These are phyloP conservation scores for Fragaria nilgerrensis DNA, from an alignment of 306 rosid genomes.

Conservation along the genomic window DNA sequence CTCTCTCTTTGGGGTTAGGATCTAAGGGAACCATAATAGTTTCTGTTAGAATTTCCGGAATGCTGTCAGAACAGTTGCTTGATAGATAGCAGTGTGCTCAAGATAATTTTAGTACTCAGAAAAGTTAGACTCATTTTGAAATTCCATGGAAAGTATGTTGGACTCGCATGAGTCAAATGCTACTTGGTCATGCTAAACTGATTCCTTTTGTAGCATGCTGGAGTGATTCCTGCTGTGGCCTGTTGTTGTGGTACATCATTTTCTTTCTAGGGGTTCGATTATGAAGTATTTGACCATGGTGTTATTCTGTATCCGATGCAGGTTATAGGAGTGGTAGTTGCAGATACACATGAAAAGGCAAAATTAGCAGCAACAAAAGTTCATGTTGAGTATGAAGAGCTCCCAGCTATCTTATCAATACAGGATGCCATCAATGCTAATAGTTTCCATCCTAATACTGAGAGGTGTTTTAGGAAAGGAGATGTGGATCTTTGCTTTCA, in stretches of 20 bases:
- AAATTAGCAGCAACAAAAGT: conserved; percentile 73
- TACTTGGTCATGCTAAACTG: neutral
- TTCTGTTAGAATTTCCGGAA: neutral
- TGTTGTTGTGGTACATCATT: neutral
- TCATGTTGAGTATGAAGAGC: conserved; percentile 72
- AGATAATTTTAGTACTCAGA: neutral
- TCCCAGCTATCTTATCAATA: conserved; percentile 77
- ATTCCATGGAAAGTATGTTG: neutral
- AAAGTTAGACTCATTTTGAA: neutral
- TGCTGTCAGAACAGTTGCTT: neutral
- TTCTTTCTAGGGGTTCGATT: neutral
- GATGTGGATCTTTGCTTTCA: conserved; percentile 77
- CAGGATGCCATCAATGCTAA: conserved; percentile 75
- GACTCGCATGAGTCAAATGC: neutral
- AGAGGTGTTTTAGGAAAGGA: conserved; percentile 67
- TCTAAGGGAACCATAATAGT: neutral
- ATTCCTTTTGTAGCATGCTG: neutral
- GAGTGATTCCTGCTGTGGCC: neutral
- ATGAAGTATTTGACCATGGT: neutral
- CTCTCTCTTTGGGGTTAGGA: neutral
- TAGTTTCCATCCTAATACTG: conserved; percentile 75
- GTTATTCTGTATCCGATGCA: conserved; percentile 31
- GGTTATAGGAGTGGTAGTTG: conserved; percentile 91
- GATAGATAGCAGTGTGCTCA: neutral
- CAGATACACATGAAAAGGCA: conserved; percentile 95